These are phyloP conservation scores for Trichoderma koningiopsis DNA, from an alignment of 2,329 filamentous ascomycete species.

Conservation along the genomic window DNA sequence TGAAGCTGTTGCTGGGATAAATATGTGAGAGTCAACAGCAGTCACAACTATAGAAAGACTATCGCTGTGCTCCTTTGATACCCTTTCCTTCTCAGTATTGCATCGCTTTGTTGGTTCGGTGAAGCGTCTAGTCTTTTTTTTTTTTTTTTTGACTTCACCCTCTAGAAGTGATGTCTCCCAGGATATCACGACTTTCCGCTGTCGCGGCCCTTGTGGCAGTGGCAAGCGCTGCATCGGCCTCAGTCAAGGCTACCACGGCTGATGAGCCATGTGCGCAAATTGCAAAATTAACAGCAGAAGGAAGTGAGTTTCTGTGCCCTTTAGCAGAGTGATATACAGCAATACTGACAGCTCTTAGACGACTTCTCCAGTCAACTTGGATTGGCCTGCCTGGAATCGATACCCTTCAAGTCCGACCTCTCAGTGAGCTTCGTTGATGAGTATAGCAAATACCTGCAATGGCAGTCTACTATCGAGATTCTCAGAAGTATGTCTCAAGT, in stretches of 20 bases:
- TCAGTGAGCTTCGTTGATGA: slow-evolving; percentile 17
- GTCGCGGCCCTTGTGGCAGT: slow-evolving; percentile 1
- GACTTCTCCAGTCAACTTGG: slow-evolving; percentile 5
- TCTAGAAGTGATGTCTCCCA: slow-evolving; percentile 1
- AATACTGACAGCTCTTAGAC: neutral
- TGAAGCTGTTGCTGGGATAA: neutral
- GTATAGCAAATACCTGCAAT: slow-evolving; percentile 25
- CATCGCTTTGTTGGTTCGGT: neutral
- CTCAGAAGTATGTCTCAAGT: slow-evolving; percentile 13
- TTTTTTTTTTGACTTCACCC: neutral
- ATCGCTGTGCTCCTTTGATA: neutral
- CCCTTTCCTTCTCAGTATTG: neutral
- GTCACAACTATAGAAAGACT: neutral
- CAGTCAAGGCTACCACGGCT: neutral
- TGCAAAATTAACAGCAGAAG: neutral
- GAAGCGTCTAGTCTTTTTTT: neutral
- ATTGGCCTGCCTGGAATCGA: slow-evolving; percentile 15
- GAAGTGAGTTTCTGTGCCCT: neutral
- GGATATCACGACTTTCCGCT: slow-evolving; percentile 17
- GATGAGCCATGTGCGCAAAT: slow-evolving; percentile 16
- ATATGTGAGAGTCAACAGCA: neutral
- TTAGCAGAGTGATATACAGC: too few species aligned
- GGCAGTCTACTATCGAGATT: slow-evolving; percentile 26
- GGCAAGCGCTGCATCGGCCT: neutral
- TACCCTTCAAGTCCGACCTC: slow-evolving; percentile 23